Evolutionary conservation across 2,329 filamentous ascomycete genomes (phyloP).

Genomic region (Ophiostoma ulmi): DNA sequence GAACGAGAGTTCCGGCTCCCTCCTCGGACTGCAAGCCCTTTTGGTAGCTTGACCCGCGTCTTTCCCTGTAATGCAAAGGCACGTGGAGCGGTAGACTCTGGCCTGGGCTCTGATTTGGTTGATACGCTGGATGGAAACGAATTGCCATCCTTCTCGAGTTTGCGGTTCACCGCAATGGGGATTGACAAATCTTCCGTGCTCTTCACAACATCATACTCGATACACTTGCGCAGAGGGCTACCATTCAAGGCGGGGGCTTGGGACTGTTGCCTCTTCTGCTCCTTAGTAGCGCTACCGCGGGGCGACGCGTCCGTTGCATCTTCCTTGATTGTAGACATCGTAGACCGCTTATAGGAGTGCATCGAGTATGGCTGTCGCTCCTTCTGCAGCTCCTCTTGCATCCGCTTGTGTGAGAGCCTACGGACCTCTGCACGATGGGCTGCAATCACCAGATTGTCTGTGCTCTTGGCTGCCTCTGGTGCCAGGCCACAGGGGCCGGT

Average conservation of each 20-base stretch:
- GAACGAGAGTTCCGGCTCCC: not conserved
- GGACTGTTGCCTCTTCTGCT: not conserved
- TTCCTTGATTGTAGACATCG: conserved; percentile 28
- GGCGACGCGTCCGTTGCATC: conserved; percentile 22
- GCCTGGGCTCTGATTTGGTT: not conserved
- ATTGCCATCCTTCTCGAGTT: not conserved
- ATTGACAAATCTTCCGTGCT: not conserved
- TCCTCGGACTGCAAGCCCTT: not conserved
- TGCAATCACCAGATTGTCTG: conserved; percentile 44
- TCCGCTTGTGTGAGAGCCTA: conserved; percentile 51
- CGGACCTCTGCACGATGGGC: conserved; percentile 53
- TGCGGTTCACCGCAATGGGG: not conserved
- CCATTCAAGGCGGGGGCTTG: no score
- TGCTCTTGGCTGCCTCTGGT: conserved; percentile 42
- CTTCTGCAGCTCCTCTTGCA: conserved; percentile 52
- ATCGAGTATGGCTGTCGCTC: conserved; percentile 34
- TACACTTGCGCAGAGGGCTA: not conserved
- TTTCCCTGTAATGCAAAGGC: conserved; percentile 1
- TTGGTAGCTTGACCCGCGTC: conserved; percentile 7
- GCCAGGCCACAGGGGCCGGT: conserved; percentile 38
- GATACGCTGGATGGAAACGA: not conserved
- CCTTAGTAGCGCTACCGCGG: not conserved
- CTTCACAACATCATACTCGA: conserved; percentile 5
- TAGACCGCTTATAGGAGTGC: conserved; percentile 19
- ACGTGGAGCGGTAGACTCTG: not conserved